phyloP scores from a whole-genome alignment of 2,329 filamentous ascomycete species.

The Dothideomycetes sp. region DNA sequence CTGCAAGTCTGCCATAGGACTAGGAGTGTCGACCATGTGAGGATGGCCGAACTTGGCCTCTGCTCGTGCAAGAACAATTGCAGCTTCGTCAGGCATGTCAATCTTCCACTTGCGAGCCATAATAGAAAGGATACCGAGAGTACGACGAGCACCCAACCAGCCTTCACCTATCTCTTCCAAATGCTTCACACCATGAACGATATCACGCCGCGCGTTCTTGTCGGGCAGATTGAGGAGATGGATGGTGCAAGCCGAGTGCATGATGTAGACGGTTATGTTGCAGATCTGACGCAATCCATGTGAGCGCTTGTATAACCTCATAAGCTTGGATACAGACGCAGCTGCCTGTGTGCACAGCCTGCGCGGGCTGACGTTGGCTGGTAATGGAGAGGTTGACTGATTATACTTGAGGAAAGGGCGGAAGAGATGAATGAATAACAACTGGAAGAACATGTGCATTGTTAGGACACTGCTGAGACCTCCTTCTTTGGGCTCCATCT shows the following conservation, averaged over 20 bases:
- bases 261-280: slow-evolving; percentile 93
- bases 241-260: slow-evolving; percentile 88
- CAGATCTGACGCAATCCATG: slow-evolving; percentile 90
- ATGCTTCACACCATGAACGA: slow-evolving; percentile 82
- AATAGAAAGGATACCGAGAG: slow-evolving; percentile 74
- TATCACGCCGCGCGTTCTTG: slow-evolving; percentile 80
- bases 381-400: slow-evolving; percentile 70
- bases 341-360: slow-evolving; percentile 88
- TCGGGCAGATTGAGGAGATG: slow-evolving; percentile 89
- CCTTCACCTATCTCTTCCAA: slow-evolving; percentile 92
- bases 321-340: slow-evolving; percentile 81
- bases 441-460: slow-evolving; percentile 95
- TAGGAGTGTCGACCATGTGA: slow-evolving; percentile 53
- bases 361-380: slow-evolving; percentile 77
- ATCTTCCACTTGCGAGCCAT: slow-evolving; percentile 85
- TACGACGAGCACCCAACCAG: slow-evolving; percentile 82
- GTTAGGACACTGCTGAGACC: slow-evolving; percentile 74
- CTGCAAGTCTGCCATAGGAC: slow-evolving; percentile 31
- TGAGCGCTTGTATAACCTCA: slow-evolving; percentile 84
- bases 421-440: slow-evolving; percentile 92
- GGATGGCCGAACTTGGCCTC: slow-evolving; percentile 73
- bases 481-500: slow-evolving; percentile 82
- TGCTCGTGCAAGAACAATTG: slow-evolving; percentile 63
- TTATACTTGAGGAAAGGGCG: slow-evolving; percentile 89
- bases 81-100: slow-evolving; percentile 75